phyloP scores from a whole-genome alignment of 148 eudicot genomes.

The Talinum fruticosum region DNA sequence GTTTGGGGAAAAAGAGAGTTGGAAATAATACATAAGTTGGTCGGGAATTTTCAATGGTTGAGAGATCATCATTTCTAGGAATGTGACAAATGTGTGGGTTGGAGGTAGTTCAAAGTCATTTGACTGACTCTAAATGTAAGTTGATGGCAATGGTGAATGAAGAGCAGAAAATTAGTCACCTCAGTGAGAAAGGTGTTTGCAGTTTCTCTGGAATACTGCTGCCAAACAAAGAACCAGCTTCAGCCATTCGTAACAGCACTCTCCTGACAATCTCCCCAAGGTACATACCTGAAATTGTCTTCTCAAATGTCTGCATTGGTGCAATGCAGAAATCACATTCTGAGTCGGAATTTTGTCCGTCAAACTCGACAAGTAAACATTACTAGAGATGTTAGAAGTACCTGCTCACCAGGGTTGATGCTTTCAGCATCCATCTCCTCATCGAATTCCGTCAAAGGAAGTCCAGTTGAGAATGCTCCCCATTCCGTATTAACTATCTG shows the following conservation, averaged over 20 bases:
- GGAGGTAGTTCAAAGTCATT: not conserved
- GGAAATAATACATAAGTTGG: not conserved
- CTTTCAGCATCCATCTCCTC: constrained; percentile 72
- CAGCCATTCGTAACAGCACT: constrained; percentile 64
- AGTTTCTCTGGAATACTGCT: constrained; percentile 43
- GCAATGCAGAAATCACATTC: not conserved
- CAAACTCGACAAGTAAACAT: not conserved
- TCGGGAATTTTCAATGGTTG: not conserved
- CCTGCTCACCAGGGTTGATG: constrained; percentile 78
- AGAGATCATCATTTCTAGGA: not conserved
- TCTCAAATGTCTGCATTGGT: constrained; percentile 62
- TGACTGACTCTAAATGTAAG: not conserved
- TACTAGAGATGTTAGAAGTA: not conserved
- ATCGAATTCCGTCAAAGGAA: constrained; percentile 71
- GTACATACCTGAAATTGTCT: constrained; percentile 82
- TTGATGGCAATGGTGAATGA: not conserved
- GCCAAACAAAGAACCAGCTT: constrained; percentile 58
- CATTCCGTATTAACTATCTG: constrained; percentile 79
- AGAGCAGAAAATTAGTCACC: constrained; percentile 25
- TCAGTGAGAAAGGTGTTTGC: constrained; percentile 54
- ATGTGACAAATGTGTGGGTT: not conserved
- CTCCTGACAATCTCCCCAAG: constrained; percentile 76
- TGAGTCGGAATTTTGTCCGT: not conserved
- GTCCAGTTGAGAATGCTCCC: constrained; percentile 77
- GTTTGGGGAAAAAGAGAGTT: not conserved